Conservation (phyloP, 2,329 filamentous ascomycete genomes). For the Talaromyces sp. region DNA sequence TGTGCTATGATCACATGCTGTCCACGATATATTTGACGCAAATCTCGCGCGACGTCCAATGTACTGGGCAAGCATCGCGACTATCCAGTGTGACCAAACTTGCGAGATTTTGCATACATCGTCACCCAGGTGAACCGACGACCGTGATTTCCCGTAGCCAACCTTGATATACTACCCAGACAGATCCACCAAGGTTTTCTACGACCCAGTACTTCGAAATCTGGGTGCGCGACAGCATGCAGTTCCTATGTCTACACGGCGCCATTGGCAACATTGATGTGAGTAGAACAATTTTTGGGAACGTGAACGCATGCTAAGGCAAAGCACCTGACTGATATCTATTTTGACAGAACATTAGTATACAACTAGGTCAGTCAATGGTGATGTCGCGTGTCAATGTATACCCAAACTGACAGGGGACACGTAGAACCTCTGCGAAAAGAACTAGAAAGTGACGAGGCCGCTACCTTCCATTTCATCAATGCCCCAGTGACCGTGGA, state of each 20-base stretch:
- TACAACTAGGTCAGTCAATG: conserved; percentile 7
- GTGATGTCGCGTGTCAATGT: neutral
- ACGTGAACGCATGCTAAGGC: too few relatives aligned
- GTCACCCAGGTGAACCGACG: too few relatives aligned
- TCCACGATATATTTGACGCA: neutral
- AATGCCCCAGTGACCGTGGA: conserved; percentile 9
- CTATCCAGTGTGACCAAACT: too few relatives aligned
- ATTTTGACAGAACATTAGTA: conserved; percentile 11
- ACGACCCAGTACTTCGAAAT: neutral
- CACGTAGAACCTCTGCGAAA: conserved; percentile 9
- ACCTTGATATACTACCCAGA: neutral
- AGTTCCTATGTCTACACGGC: conserved; percentile 29
- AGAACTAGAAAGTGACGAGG: conserved; percentile 7
- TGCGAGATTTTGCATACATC: too few relatives aligned
- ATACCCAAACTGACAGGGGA: neutral
- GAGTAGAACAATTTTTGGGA: conserved; percentile 10
- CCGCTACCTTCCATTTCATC: conserved; percentile 10
- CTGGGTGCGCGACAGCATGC: conserved; percentile 20
- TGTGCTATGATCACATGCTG: neutral
- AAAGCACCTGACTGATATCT: neutral
- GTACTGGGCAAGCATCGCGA: too few relatives aligned
- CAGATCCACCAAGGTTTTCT: too few relatives aligned
- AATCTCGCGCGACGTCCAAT: too few relatives aligned
- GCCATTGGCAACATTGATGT: conserved; percentile 30
- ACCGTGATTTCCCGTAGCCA: too few relatives aligned